A percentile compares a stretch with the other conserved stretches of the same genome.
These are phyloP conservation scores for Clitoria ternatea DNA, from an alignment of 306 rosid genomes.

Conservation along the genomic window DNA sequence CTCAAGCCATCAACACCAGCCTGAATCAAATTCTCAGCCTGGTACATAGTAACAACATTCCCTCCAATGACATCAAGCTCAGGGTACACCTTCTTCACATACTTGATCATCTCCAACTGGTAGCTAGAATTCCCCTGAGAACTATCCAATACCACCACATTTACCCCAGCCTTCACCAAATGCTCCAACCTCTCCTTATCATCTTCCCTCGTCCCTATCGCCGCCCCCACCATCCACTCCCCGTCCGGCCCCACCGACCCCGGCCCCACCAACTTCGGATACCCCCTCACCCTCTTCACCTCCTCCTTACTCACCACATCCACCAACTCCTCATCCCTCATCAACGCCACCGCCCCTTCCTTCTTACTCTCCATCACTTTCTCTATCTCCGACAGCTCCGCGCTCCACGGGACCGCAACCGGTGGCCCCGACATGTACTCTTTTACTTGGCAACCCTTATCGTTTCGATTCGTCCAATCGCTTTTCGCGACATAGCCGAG, in stretches of 20 bases:
- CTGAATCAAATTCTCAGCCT: slow-evolving; percentile 81
- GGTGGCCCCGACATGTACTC: slow-evolving; percentile 45
- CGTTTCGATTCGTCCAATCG: slow-evolving; percentile 40
- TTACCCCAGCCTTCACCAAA: slow-evolving; percentile 74
- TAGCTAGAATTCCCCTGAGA: slow-evolving; percentile 90
- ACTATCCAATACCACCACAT: slow-evolving; percentile 83
- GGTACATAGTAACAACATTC: slow-evolving; percentile 84
- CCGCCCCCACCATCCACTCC: slow-evolving; percentile 74
- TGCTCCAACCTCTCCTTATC: slow-evolving; percentile 79
- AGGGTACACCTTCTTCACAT: slow-evolving; percentile 51
- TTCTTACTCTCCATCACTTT: slow-evolving; percentile 34
- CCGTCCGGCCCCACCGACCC: slow-evolving; percentile 77
- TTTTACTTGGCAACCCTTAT: slow-evolving; percentile 35
- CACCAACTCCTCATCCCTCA: slow-evolving; percentile 46
- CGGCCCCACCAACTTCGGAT: slow-evolving; percentile 56
- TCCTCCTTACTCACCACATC: slow-evolving; percentile 64
- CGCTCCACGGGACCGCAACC: slow-evolving; percentile 43
- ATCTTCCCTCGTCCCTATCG: slow-evolving; percentile 77
- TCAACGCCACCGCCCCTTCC: slow-evolving; percentile 39
- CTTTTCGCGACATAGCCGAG: slow-evolving; percentile 53
- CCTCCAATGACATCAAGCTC: slow-evolving; percentile 89
- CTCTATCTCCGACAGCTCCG: slow-evolving; percentile 37
- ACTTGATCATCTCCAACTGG: slow-evolving; percentile 87
- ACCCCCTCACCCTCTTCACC: slow-evolving; percentile 61
- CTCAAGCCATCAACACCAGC: slow-evolving; percentile 92